Conservation (phyloP, 352 stramenopile species). For the Globisporangium yorkense region DNA sequence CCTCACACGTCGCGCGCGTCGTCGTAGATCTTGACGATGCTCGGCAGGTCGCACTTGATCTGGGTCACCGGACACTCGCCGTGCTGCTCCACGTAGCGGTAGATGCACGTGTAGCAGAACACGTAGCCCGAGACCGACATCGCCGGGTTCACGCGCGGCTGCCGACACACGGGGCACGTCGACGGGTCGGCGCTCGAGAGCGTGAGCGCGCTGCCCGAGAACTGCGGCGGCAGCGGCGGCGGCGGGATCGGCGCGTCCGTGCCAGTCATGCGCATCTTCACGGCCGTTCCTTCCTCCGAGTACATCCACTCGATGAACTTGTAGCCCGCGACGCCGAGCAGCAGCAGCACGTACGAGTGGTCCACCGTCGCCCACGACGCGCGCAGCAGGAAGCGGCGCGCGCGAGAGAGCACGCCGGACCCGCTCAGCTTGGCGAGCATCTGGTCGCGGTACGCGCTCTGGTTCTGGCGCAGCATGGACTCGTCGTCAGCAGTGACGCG, state of each 20-base stretch:
- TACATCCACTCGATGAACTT: constrained; percentile 90
- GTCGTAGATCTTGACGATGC: constrained; percentile 83
- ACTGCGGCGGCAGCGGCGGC: constrained; percentile 62
- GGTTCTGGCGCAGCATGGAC: constrained; percentile 47
- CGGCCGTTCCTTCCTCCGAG: constrained; percentile 66
- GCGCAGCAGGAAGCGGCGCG: constrained; percentile 38
- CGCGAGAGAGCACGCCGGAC: constrained; percentile 27
- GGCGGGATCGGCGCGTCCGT: constrained; percentile 57
- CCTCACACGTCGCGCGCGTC: constrained; percentile 26
- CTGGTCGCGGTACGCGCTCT: constrained; percentile 44
- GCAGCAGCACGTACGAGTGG: constrained; percentile 76
- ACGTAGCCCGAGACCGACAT: constrained; percentile 71
- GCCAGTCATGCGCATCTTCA: constrained; percentile 48
- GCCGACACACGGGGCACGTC: constrained; percentile 64
- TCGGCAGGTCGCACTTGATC: constrained; percentile 55
- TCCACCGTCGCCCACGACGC: constrained; percentile 65
- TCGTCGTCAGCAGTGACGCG: constrained; percentile 67
- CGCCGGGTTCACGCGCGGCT: constrained; percentile 66
- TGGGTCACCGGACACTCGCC: constrained; percentile 74
- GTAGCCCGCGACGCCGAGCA: constrained; percentile 74
- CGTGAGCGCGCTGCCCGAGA: constrained; percentile 48
- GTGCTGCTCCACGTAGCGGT: constrained; percentile 61
- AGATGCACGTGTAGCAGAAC: constrained; percentile 83
- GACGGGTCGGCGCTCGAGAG: constrained; percentile 40
- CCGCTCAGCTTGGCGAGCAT: constrained; percentile 43